Base-by-base conservation (phyloP, 108 stramenopile species). In the Bacterosira constricta region DNA sequence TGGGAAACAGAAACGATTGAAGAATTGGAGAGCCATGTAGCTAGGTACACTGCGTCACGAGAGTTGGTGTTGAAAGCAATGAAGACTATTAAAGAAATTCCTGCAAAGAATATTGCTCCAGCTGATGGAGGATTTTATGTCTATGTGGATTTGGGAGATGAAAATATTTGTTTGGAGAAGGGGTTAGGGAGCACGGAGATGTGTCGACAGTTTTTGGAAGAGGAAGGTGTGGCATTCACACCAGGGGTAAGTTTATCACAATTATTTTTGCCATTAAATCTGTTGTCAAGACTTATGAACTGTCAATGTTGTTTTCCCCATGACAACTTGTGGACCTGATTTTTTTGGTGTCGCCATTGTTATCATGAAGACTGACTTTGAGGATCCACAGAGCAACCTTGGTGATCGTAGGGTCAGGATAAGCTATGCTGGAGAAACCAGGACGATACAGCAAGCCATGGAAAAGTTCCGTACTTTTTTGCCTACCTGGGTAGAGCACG, bases 71-170 rank as follows among this genome's bases (percentile, higher is more conserved):
- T 92, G 50, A 72, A 85, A 23, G 68, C 82, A 32, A 44, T 95
- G 59, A 49, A 53, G 26, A 59, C 38, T 0, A 54, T 90, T 17
- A 53, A 59, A 36, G 86, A 83, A 64, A 61, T 84, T 15, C 51
- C 63, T 2, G 55, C 66, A 9, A 73, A 44, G 32, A 87, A 88
- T 55, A 72, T 95, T 37, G 92, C 96, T 31, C 92, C 93, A 1
- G 88, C 93, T 2, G 93, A 93, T 68, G 96, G 96, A 12, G 96
- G 93, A 12, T 97, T 97, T 81, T 97, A 95, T 60, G 80, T 97
- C 35, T 97, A 97, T 55, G 59, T 90, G 18, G 96, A 97, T 74
- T 66, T 97, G 30, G 86, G 86, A 6, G 85, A 91, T 12, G 75
- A 87, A 29, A 85, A 86, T 49, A 79, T 81, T 1, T 44, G 30